Percentiles rank a stretch among this genome's conserved stretches.
phyloP scores from a whole-genome alignment of 2,329 filamentous ascomycete species.

The Allantophomopsis lycopodina region DNA sequence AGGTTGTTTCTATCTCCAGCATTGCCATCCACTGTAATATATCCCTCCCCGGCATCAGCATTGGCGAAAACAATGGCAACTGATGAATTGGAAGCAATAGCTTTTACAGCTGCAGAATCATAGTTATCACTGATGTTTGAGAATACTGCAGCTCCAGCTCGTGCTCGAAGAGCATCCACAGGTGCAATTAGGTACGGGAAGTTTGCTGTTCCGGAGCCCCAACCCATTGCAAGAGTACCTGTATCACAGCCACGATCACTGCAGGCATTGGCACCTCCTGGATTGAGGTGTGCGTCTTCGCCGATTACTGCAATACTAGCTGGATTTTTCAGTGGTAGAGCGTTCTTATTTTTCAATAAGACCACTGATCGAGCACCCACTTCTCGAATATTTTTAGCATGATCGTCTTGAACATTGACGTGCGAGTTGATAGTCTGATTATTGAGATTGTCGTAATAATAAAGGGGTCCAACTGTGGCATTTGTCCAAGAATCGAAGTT shows the following conservation, averaged over 20 bases:
- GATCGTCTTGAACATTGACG: conserved; percentile 64
- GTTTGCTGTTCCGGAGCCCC: conserved; percentile 63
- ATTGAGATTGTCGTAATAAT: conserved; percentile 46
- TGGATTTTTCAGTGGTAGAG: background rate
- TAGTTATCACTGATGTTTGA: conserved; percentile 58
- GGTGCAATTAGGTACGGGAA: conserved; percentile 69
- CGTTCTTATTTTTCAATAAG: conserved; percentile 7
- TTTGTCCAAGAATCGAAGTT: conserved; percentile 86
- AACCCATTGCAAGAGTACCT: conserved; percentile 59
- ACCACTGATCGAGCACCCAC: conserved; percentile 72
- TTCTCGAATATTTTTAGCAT: conserved; percentile 62
- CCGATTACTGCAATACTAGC: conserved; percentile 68
- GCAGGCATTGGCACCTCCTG: conserved; percentile 68
- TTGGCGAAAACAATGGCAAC: conserved; percentile 83
- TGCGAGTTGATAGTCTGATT: conserved; percentile 63
- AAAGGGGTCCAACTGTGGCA: conserved; percentile 58
- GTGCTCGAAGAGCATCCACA: conserved; percentile 51
- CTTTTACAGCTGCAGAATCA: conserved; percentile 33
- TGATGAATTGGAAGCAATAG: conserved; percentile 49
- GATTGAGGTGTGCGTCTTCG: conserved; percentile 67
- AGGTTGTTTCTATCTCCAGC: conserved; percentile 84
- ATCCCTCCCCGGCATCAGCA: conserved; percentile 74
- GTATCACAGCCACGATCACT: conserved; percentile 34
- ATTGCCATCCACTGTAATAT: conserved; percentile 70
- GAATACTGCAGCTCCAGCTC: conserved; percentile 46